A percentile compares a stretch with the other conserved stretches of the same genome.
Evolutionary conservation across 1,284 basidiomycete genomes (phyloP).

Genomic region (Coniophora puteana): DNA sequence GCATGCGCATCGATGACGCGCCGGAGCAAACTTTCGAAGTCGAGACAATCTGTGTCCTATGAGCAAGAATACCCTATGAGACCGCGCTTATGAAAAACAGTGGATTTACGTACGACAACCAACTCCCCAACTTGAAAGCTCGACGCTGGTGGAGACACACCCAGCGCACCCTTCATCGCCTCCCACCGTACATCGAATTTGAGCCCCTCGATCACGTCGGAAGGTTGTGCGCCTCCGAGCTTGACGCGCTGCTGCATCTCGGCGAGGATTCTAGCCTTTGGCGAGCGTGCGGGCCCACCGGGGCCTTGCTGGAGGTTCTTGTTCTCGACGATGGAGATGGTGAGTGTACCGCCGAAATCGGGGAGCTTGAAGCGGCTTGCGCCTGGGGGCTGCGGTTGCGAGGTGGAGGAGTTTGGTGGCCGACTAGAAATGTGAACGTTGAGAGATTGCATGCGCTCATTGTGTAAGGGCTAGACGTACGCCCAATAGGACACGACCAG

Average conservation of each 20-base stretch:
- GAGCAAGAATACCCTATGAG: slow-evolving; percentile 3
- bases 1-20: slow-evolving; percentile 60
- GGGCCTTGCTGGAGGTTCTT: slow-evolving; percentile 33
- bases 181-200: slow-evolving; percentile 62
- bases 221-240: slow-evolving; percentile 47
- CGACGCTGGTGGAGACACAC: slow-evolving; percentile 47
- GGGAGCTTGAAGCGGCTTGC: slow-evolving; percentile 46
- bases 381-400: slow-evolving; percentile 17
- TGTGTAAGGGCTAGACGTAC: slow-evolving; percentile 40
- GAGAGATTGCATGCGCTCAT: too few relatives aligned
- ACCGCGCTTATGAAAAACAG: not conserved
- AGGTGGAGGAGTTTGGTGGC: too few relatives aligned
- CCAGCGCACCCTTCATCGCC: slow-evolving; percentile 56
- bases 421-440: too few relatives aligned
- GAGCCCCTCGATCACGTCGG: slow-evolving; percentile 68
- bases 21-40: slow-evolving; percentile 64
- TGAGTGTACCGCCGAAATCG: slow-evolving; percentile 50
- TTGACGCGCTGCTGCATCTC: slow-evolving; percentile 62
- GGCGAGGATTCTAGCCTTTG: slow-evolving; percentile 51
- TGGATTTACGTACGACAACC: slow-evolving; percentile 39
- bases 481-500: slow-evolving; percentile 74
- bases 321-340: slow-evolving; percentile 42
- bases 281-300: slow-evolving; percentile 40
- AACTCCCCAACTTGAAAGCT: slow-evolving; percentile 35
- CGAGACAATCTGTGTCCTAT: slow-evolving; percentile 65